Conservation (phyloP, 768 basidiomycete species). For the Auricularia sp. region DNA sequence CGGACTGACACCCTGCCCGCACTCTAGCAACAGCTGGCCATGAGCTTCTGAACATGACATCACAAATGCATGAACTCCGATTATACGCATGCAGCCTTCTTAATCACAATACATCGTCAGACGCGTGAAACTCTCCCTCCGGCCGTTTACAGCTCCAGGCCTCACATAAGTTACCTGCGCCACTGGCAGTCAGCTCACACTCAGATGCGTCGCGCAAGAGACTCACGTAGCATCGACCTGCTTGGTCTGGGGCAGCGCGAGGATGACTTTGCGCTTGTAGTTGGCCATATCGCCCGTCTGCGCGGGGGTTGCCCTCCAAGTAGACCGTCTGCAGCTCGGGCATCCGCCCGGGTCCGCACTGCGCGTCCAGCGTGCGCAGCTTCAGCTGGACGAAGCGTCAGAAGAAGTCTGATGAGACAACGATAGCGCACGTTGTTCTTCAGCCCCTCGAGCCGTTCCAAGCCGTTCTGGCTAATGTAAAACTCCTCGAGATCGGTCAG, state of each 20-base stretch:
- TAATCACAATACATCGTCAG: too few species aligned
- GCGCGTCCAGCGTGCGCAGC: conserved; percentile 75
- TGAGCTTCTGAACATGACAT: too few species aligned
- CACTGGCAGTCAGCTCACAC: too few species aligned
- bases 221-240: conserved; percentile 90
- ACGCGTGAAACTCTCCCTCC: too few species aligned
- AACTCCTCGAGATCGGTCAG: conserved; percentile 74
- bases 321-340: conserved; percentile 73
- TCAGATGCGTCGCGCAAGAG: too few species aligned
- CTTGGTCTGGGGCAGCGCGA: conserved; percentile 77
- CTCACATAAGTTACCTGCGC: too few species aligned
- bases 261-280: conserved; percentile 83
- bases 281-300: conserved; percentile 64
- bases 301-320: conserved; percentile 86
- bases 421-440: conserved; percentile 45
- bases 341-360: conserved; percentile 43
- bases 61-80: too few species aligned
- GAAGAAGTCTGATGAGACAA: neutral
- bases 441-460: conserved; percentile 73
- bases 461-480: conserved; percentile 90
- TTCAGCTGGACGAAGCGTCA: conserved; percentile 30
- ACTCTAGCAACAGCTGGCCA: too few species aligned
- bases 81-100: too few species aligned
- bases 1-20: too few species aligned
- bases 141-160: too few species aligned